These are phyloP conservation scores for Penicillium sp. DNA, from an alignment of 2,329 filamentous ascomycete genomes.

Conservation along the genomic window DNA sequence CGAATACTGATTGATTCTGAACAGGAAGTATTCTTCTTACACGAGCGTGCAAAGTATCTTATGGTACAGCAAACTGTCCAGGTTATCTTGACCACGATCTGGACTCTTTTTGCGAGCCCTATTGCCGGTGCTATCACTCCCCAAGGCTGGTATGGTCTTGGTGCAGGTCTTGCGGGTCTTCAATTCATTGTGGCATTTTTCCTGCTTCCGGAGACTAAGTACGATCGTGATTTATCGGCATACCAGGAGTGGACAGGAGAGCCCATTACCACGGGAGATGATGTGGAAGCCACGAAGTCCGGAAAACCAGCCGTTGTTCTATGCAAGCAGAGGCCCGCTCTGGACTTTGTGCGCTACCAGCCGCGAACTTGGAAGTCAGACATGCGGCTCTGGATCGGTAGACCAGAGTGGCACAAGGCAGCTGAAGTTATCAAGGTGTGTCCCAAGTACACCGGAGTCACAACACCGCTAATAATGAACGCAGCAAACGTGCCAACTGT, in stretches of 20 bases:
- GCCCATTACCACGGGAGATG: neutral
- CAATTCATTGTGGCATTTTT: slow-evolving; percentile 41
- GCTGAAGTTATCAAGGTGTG: slow-evolving; percentile 22
- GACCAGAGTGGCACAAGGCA: slow-evolving; percentile 40
- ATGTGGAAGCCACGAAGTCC: neutral
- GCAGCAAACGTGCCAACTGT: slow-evolving; percentile 31
- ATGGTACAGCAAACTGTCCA: slow-evolving; percentile 49
- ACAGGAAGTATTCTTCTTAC: slow-evolving; percentile 46
- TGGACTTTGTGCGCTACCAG: slow-evolving; percentile 42
- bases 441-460: neutral
- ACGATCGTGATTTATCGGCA: slow-evolving; percentile 39
- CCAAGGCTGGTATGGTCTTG: slow-evolving; percentile 48
- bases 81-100: slow-evolving; percentile 41
- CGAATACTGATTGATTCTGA: neutral
- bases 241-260: slow-evolving; percentile 37
- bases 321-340: slow-evolving; percentile 18
- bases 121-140: slow-evolving; percentile 47
- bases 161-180: slow-evolving; percentile 36
- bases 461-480: neutral
- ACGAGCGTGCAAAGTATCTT: slow-evolving; percentile 43
- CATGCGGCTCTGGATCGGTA: slow-evolving; percentile 44
- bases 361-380: slow-evolving; percentile 40
- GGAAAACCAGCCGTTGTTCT: slow-evolving; percentile 13
- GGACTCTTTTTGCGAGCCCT: slow-evolving; percentile 44
- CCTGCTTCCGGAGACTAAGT: slow-evolving; percentile 49